Percentiles rank a stretch among this genome's conserved stretches.
These are phyloP conservation scores for Dichomitus squalens DNA, from an alignment of 1,284 basidiomycete genomes.

Conservation along the genomic window DNA sequence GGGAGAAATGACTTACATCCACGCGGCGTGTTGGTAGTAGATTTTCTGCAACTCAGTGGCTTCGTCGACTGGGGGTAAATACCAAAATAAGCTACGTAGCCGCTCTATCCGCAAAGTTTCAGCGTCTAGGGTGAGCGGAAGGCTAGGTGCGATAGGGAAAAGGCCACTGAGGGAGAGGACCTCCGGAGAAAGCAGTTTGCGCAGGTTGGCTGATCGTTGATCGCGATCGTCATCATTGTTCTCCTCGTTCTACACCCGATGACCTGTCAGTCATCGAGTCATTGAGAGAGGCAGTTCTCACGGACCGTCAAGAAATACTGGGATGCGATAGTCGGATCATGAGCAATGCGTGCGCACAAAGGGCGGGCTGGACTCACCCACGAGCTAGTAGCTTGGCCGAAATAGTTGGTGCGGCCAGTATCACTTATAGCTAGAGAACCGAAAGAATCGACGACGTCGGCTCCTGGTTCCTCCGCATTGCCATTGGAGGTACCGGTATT, in stretches of 20 bases:
- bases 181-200: constrained; percentile 57
- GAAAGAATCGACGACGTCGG: constrained; percentile 78
- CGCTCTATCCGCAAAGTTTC: constrained; percentile 44
- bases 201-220: constrained; percentile 49
- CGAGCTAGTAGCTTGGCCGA: constrained; percentile 75
- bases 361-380: constrained; percentile 50
- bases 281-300: constrained; percentile 6
- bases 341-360: constrained; percentile 1
- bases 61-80: constrained; percentile 61
- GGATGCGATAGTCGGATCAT: neutral
- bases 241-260: constrained; percentile 51
- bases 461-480: constrained; percentile 50
- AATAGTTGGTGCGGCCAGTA: constrained; percentile 72
- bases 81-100: constrained; percentile 64
- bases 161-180: constrained; percentile 64
- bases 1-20: constrained; percentile 57
- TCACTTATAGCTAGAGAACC: constrained; percentile 72
- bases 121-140: constrained; percentile 41
- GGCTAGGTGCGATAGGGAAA: constrained; percentile 61
- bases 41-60: constrained; percentile 62
- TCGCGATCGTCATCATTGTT: constrained; percentile 58
- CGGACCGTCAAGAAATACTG: constrained; percentile 74
- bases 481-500: constrained; percentile 23
- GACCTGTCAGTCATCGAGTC: neutral
- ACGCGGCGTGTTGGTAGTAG: constrained; percentile 72